Base-by-base conservation (phyloP, 179 eudicot species). In the Kewa caespitosa region DNA sequence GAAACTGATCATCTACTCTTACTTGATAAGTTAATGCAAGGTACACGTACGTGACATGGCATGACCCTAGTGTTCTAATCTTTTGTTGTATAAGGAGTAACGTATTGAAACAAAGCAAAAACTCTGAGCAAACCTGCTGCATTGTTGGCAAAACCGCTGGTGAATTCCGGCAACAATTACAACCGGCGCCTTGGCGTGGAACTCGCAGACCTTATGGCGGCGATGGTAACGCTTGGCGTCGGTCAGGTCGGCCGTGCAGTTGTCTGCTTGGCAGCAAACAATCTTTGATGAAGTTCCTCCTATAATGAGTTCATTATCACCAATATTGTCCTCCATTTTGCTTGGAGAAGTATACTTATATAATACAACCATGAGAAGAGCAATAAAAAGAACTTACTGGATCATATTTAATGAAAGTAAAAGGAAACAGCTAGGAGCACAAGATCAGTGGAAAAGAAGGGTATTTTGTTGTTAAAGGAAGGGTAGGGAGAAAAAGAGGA, bases 141-240 rank as follows among this genome's bases (percentile, higher is more conserved):
- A 85, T 83, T 85, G 88, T 39, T 85, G 88, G 65, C 88, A 85
- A 73, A 85, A 85, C 1, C 88, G 79, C 39, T 83, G 88, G 18
- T 78, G 85, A 37, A 67, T 77, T 5, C 79, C 43, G 46, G 77
- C 60, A 7, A 85, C 85, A 31, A 83, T 73, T 37, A 85, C 88
- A 23, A 83, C 70, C 18, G 88, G 88, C 13, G 88, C 86, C 82
- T 85, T 85, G 78, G 88, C 88, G 20, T 85, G 88, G 62, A 81
- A 83, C 74, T 85, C 88, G 42, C 88, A 85, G 6, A 85, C 88
- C 86, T 85, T 85, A 66, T 85, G 88, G 22, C 88, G 84, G 25
- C 86, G 86, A 63, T 85, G 88, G 48, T 85, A 85, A 4, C 80
- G 76, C 81, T 81, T 83, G n/a, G 86, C 86, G 22, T 85, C 81